A percentile compares a stretch with the other conserved stretches of the same genome.
Conservation (phyloP, 2,329 filamentous ascomycete species). For the Conoideocrella luteorostrata region DNA sequence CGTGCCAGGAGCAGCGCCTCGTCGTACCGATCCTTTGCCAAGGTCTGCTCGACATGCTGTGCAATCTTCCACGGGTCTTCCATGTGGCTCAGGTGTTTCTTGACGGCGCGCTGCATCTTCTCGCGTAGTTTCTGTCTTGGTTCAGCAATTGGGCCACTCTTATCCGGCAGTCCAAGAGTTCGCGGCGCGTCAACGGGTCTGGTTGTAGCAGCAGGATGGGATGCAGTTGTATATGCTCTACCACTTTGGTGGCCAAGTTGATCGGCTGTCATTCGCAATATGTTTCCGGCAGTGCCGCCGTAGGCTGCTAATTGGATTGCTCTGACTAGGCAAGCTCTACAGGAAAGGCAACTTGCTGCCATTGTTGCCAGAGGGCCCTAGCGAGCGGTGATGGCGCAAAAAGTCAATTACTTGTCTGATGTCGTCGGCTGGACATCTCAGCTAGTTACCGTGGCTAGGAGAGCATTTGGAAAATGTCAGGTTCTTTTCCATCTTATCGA, state of each 20-base stretch:
- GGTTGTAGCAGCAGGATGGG: conserved; percentile 5
- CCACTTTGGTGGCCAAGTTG: conserved; percentile 7
- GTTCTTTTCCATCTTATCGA: no score
- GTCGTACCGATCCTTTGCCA: conserved; percentile 53
- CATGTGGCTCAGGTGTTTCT: conserved; percentile 55
- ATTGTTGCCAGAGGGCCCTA: conserved; percentile 11
- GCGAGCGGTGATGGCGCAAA: not conserved
- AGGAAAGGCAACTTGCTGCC: conserved; percentile 21
- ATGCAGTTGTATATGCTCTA: conserved; percentile 12
- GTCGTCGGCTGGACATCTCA: no score
- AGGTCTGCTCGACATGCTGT: conserved; percentile 54
- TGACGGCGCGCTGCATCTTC: conserved; percentile 31
- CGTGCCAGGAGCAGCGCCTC: conserved; percentile 65
- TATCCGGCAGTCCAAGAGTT: conserved; percentile 14
- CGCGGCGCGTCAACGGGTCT: conserved; percentile 16
- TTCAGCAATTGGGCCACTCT: conserved; percentile 8
- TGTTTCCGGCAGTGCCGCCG: not conserved
- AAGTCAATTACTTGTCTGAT: no score
- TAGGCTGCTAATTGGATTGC: conserved; percentile 14
- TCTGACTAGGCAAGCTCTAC: conserved; percentile 21
- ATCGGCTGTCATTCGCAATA: not conserved
- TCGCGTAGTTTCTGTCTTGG: conserved; percentile 19
- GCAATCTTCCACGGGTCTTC: conserved; percentile 69
- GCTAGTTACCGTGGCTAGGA: no score
- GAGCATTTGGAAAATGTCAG: no score